A percentile compares a stretch with the other conserved stretches of the same genome.
phyloP scores from a whole-genome alignment of 441 rosid species.

The Viola pubescens region DNA sequence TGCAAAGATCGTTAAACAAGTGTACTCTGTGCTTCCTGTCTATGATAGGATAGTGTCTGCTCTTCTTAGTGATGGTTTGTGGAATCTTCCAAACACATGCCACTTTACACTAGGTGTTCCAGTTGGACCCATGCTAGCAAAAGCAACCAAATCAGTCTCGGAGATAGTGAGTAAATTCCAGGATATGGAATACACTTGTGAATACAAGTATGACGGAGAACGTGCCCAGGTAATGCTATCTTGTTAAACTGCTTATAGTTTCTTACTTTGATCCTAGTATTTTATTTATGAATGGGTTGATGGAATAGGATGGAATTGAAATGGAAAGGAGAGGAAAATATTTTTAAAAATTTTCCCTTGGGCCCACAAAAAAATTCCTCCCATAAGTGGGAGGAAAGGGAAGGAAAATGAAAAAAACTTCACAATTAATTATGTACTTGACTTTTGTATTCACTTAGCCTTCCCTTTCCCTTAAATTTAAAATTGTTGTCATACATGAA shows the following conservation, averaged over 20 bases:
- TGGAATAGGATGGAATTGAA: too few species aligned
- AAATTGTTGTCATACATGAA: too few species aligned
- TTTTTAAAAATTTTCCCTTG: too few species aligned
- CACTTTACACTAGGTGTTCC: slow-evolving; percentile 76
- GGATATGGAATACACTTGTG: slow-evolving; percentile 66
- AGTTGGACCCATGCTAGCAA: slow-evolving; percentile 95
- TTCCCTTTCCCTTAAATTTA: too few species aligned
- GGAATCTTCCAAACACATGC: slow-evolving; percentile 76
- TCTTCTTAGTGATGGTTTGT: slow-evolving; percentile 63
- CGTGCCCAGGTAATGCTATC: slow-evolving; percentile 74
- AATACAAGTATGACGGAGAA: slow-evolving; percentile 95
- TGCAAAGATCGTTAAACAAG: slow-evolving; percentile 78
- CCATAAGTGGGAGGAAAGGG: too few species aligned
- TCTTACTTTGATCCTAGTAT: not conserved
- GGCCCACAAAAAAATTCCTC: too few species aligned
- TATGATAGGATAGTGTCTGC: slow-evolving; percentile 81
- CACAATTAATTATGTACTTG: too few species aligned
- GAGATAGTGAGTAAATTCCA: slow-evolving; percentile 82
- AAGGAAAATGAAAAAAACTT: too few species aligned
- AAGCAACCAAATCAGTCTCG: slow-evolving; percentile 72
- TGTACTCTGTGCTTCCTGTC: slow-evolving; percentile 76
- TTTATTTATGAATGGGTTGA: too few species aligned
- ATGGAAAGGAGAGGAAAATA: too few species aligned
- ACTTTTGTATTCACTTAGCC: too few species aligned
- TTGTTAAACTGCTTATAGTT: slow-evolving; percentile 3